Conservation (phyloP, 805 yeast genomes). For the Cyberlindnera amylophila region DNA sequence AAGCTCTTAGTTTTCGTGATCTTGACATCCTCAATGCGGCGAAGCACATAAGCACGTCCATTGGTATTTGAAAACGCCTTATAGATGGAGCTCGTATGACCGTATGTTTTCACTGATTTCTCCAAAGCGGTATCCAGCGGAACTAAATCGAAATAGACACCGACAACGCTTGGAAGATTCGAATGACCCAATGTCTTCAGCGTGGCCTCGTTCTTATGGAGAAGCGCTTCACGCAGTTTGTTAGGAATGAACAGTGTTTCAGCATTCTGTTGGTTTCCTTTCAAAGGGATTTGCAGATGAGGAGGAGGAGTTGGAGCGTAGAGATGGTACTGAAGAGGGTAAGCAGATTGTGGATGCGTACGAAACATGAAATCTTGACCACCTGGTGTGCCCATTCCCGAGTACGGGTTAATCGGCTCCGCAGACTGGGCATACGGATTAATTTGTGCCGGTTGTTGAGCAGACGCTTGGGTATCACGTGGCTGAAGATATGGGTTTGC, state of each 20-base stretch:
- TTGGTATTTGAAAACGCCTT: conserved; percentile 77
- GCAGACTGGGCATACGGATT: conserved; percentile 21
- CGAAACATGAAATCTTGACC: conserved; percentile 14
- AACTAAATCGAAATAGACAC: conserved; percentile 76
- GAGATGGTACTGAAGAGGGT: conserved; percentile 73
- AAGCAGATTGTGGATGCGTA: conserved; percentile 28
- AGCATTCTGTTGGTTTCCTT: conserved; percentile 68
- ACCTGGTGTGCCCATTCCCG: conserved; percentile 3
- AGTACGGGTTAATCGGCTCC: conserved; percentile 11
- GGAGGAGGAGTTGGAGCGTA: conserved; percentile 91
- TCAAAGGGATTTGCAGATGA: conserved; percentile 53
- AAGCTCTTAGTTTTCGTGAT: conserved; percentile 56
- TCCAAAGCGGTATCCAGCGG: conserved; percentile 62
- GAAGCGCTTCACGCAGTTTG: conserved; percentile 66
- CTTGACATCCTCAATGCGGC: conserved; percentile 64
- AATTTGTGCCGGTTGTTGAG: conserved; percentile 3
- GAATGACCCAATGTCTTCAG: conserved; percentile 61
- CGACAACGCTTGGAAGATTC: conserved; percentile 71
- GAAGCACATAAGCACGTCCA: conserved; percentile 72
- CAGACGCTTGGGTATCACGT: conserved; percentile 7
- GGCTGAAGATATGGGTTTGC: conserved; percentile 13
- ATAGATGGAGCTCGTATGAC: conserved; percentile 59
- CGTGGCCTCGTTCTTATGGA: conserved; percentile 75
- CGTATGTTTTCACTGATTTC: conserved; percentile 36
- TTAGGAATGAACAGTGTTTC: conserved; percentile 69